Percentiles rank a stretch among this genome's conserved stretches.
These are phyloP conservation scores for Comarum palustre DNA, from an alignment of 306 rosid species.

Conservation along the genomic window DNA sequence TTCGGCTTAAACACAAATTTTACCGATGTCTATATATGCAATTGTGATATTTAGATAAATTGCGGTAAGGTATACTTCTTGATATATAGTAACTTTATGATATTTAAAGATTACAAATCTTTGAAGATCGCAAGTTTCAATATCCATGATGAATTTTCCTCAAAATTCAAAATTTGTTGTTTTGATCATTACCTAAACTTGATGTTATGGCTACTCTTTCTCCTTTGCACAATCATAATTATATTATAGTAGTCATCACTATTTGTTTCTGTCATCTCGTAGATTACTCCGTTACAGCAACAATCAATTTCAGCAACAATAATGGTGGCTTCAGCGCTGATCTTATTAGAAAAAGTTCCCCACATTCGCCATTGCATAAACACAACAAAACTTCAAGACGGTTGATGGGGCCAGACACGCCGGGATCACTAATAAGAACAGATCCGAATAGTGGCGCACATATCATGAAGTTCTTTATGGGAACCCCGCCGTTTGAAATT, in stretches of 20 bases:
- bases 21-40: neutral
- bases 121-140: neutral
- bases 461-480: constrained; percentile 50
- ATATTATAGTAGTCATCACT: neutral
- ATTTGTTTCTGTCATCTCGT: neutral
- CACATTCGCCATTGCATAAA: constrained; percentile 23
- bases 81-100: neutral
- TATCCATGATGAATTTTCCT: too few species aligned
- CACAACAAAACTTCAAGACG: neutral
- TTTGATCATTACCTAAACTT: neutral
- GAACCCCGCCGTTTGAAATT: constrained; percentile 52
- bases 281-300: neutral
- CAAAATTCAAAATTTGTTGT: neutral
- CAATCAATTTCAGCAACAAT: neutral
- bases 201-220: neutral
- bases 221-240: neutral
- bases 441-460: constrained; percentile 32
- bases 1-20: neutral
- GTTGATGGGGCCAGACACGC: neutral
- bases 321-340: neutral
- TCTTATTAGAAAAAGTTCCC: neutral
- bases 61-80: neutral
- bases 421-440: neutral
- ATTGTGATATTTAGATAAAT: neutral
- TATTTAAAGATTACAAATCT: neutral